phyloP scores from a whole-genome alignment of 2,329 filamentous ascomycete species.

The Graphilbum fragrans region DNA sequence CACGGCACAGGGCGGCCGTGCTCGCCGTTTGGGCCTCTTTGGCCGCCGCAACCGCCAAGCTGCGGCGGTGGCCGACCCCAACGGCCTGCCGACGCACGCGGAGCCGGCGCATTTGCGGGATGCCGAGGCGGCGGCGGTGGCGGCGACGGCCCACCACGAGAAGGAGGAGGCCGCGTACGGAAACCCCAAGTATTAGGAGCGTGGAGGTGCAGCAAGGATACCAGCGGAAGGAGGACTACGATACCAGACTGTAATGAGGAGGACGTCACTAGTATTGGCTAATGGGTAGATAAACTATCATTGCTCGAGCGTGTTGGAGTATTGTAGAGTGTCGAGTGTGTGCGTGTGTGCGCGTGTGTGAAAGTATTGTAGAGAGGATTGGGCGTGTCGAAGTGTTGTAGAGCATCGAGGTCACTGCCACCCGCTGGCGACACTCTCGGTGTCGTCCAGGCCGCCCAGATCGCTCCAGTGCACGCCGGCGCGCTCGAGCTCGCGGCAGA shows the following conservation, averaged over 20 bases:
- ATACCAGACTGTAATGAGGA: too few relatives aligned
- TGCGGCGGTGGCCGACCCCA: constrained; percentile 13
- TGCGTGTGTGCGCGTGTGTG: too few relatives aligned
- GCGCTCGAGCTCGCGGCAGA: constrained; percentile 64
- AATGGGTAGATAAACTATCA: too few relatives aligned
- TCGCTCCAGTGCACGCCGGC: constrained; percentile 44
- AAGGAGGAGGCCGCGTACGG: constrained; percentile 7
- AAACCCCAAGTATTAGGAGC: constrained; percentile 3
- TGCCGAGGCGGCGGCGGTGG: neutral
- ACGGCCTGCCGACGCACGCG: constrained; percentile 21
- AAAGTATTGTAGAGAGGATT: too few relatives aligned
- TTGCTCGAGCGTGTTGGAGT: too few relatives aligned
- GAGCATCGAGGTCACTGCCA: too few relatives aligned
- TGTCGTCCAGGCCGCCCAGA: constrained; percentile 23
- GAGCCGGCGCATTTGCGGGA: neutral
- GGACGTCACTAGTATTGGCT: too few relatives aligned
- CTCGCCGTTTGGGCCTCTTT: constrained; percentile 18
- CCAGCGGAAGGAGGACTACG: too few relatives aligned
- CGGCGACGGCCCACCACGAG: neutral
- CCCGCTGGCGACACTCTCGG: constrained; percentile 16
- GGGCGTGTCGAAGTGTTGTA: too few relatives aligned
- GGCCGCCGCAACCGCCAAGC: constrained; percentile 14
- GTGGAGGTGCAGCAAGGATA: neutral
- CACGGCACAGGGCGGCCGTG: constrained; percentile 19
- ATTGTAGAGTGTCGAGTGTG: too few relatives aligned